Percentiles rank a stretch among this genome's conserved stretches.
Evolutionary conservation across 441 rosid species (phyloP).

Genomic region (Melastoma candidum): DNA sequence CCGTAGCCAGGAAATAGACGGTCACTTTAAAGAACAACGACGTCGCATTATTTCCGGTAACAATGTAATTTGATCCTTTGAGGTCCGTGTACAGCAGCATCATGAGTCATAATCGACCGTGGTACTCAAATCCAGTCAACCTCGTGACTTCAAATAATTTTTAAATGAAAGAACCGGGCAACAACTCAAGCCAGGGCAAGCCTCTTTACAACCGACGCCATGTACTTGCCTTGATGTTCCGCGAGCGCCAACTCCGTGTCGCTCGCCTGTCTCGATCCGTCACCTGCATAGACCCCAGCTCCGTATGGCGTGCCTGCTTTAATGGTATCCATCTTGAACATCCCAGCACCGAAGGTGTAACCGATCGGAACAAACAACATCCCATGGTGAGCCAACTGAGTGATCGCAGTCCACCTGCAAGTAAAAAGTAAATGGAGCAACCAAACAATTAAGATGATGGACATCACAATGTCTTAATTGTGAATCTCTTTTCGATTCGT

Average conservation of each 20-base stretch:
- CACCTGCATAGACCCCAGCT: constrained; percentile 87
- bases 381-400: constrained; percentile 92
- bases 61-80: neutral
- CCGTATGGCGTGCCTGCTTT: constrained; percentile 98
- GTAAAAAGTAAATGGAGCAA: constrained; percentile 1
- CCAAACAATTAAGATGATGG: constrained; percentile 6
- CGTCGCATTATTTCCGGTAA: neutral
- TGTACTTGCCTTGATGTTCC: constrained; percentile 95
- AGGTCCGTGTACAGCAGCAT: neutral
- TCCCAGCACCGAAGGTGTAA: constrained; percentile 96
- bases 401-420: constrained; percentile 91
- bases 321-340: constrained; percentile 85
- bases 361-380: constrained; percentile 95
- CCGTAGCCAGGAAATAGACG: no score
- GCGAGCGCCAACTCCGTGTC: constrained; percentile 76
- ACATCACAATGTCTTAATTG: neutral
- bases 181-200: constrained; percentile 40
- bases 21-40: no score
- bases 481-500: no score
- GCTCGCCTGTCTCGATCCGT: constrained; percentile 77
- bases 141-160: constrained; percentile 4
- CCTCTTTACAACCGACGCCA: constrained; percentile 79
- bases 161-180: constrained; percentile 11
- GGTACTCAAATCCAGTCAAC: neutral
- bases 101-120: neutral